phyloP scores from a whole-genome alignment of 1,284 basidiomycete species.

The Pyrrhoderma lamaoense region DNA sequence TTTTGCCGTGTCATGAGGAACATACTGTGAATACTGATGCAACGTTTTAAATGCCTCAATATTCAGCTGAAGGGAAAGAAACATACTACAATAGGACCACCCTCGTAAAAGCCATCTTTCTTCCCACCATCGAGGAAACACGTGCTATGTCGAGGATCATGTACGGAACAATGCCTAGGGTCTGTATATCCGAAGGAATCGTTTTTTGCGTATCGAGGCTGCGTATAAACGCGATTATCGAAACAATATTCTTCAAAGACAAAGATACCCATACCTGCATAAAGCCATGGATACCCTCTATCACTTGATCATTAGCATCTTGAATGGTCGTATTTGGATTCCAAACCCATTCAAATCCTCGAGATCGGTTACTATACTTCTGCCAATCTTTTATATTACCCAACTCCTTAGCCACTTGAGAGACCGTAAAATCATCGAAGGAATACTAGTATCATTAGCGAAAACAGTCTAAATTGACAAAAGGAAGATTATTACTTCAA shows the following conservation, averaged over 20 bases:
- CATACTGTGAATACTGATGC: conserved; percentile 34
- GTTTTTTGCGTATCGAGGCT: conserved; percentile 47
- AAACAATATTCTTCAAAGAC: background rate
- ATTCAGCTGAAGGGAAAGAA: conserved; percentile 1
- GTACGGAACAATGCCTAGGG: conserved; percentile 56
- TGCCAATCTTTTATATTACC: conserved; percentile 38
- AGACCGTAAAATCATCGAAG: conserved; percentile 48
- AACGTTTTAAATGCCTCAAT: conserved; percentile 8
- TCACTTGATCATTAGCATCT: conserved; percentile 26
- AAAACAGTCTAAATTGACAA: too few species aligned
- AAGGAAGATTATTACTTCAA: conserved; percentile 16
- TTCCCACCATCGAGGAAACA: conserved; percentile 54
- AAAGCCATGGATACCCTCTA: conserved; percentile 34
- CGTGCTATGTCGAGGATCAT: conserved; percentile 47
- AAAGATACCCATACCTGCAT: conserved; percentile 37
- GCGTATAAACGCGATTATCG: background rate
- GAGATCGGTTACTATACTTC: conserved; percentile 48
- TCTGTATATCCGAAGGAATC: conserved; percentile 59
- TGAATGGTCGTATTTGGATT: conserved; percentile 45
- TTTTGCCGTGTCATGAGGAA: conserved; percentile 55
- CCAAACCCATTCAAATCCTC: conserved; percentile 54
- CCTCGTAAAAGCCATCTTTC: conserved; percentile 58
- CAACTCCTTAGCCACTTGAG: conserved; percentile 50
- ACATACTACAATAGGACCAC: conserved; percentile 51
- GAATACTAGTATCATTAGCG: conserved; percentile 24